Percentiles rank a stretch among this genome's conserved stretches.
These are phyloP conservation scores for Boletus subcaerulescens DNA, from an alignment of 768 basidiomycete species.

Conservation along the genomic window DNA sequence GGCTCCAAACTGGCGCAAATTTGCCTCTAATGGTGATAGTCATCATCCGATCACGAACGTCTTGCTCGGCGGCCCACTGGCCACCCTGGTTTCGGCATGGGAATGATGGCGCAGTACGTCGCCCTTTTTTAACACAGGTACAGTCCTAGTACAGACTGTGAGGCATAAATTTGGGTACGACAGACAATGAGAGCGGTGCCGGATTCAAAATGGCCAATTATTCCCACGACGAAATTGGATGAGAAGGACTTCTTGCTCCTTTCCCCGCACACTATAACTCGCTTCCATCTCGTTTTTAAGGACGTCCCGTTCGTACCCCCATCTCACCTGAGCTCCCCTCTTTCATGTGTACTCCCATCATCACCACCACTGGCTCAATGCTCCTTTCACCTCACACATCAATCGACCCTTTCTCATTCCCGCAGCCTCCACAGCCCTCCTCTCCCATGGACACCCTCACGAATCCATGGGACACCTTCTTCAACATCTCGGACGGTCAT, in stretches of 20 bases:
- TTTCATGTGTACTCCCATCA: background rate
- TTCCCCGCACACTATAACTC: conserved; percentile 8
- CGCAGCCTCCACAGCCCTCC: conserved; percentile 5
- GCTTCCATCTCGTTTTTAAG: background rate
- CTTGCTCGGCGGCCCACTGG: background rate
- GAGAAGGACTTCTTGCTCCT: conserved; percentile 15
- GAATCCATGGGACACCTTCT: conserved; percentile 9
- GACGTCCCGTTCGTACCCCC: too few relatives aligned
- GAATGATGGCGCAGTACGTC: background rate
- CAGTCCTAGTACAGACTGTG: too few relatives aligned
- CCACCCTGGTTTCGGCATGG: background rate
- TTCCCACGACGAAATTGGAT: conserved; percentile 22
- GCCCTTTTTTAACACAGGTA: background rate
- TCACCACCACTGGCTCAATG: background rate
- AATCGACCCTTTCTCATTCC: background rate
- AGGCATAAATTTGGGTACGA: too few relatives aligned
- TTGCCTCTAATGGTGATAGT: too few relatives aligned
- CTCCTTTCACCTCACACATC: background rate
- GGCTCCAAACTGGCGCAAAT: background rate
- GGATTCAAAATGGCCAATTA: background rate
- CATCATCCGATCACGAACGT: background rate
- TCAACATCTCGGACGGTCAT: background rate
- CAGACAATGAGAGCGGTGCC: too few relatives aligned
- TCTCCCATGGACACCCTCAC: conserved; percentile 7
- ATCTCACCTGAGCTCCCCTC: background rate